Evolutionary conservation across 1,284 basidiomycete genomes (phyloP), one percentile per base, ranked within the genome.

Genomic region (Somion occarium): DNA sequence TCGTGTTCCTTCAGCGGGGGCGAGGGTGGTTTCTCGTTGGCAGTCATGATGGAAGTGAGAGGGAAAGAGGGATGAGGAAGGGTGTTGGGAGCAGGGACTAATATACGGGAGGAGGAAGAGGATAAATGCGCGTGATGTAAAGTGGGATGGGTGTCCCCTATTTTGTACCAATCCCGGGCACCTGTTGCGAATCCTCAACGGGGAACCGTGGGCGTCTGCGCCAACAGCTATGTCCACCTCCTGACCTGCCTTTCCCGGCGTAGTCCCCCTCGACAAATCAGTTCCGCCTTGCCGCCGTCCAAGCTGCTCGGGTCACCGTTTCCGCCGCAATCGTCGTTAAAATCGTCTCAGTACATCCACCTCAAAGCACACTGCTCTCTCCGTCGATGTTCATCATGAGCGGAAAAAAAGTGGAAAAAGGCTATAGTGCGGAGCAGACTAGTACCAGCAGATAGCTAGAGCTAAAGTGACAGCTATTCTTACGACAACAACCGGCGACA

Each of bases 101-200:
- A 49, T 52, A 48, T 52, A 41, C 25, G 42, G 2, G 25, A 44
- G 53, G 50, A 22, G n/a, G n/a, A n/a, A n/a, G n/a, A n/a, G n/a
- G n/a, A n/a, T n/a, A 43, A 13, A 5, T 13, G 24, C 42, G 42
- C 42, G 42, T 43, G 42, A 43, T 43, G 11, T 7, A n/a, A 9
- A 41, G 39, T 22, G 7, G 15, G 7, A 15, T 41, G 18, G n/a
- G n/a, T n/a, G 13, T 19, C 22, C 15, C 19, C 5, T 3, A 22
- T 22, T 43, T 43, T 3, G 42, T 24, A 23, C n/a, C 42, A 43
- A 39, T 39, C 38, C 38, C 38, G 18, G 13, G 13, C 42, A 22
- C 23, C 42, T 23, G 42, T 39, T 39, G 38, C 38, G 19, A 24
- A 43, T 43, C 22, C 13, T 3, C 42, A 13, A 7, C 42, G 3